Base-by-base conservation (phyloP, 2,329 filamentous ascomycete species). In the Ascochyta viciae-villosae region DNA sequence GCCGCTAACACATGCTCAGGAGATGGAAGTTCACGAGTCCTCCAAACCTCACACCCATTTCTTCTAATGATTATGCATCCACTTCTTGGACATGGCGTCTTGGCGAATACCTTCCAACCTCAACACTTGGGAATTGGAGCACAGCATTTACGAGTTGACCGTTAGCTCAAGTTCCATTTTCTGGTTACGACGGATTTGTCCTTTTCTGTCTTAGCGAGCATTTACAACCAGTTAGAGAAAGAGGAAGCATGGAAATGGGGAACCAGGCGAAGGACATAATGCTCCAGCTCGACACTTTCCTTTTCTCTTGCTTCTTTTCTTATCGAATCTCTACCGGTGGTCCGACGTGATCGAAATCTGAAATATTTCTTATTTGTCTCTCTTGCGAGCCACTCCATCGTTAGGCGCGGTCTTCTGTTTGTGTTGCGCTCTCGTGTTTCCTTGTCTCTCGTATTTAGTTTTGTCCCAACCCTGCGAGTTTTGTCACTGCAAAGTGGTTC, bases 31-130 rank as follows among this genome's bases (percentile, higher is more conserved):
- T 71, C 95, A 99, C 77, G 95, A 98, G 80, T 91, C 89, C 76
- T 98, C 95, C 65, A 99, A 98, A 82, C 93, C 97, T 73, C 97
- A 99, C 83, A 99, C 95, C 69, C 95, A 99, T 85, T 99, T 99
- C 85, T 98, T 99, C 84, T 99, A 86, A 94, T 70, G 74, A 77
- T 73, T 71, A 73, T 74, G 73, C 73, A 76, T 76, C 65, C 68
- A 71, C 63, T 68, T 69, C 67, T 63, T 73, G 70, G 74, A 73
- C 71, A 72, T 73, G 74, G 74, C 74, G 74, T 76, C 73, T 76
- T 74, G 74, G 74, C 73, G 74, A 76, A 74, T 63, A 69, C 60
- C 57, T 67, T 68, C 61, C 63, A 66, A 63, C 61, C 48, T 71
- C 70, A 65, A 66, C 66, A 64, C 58, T 68, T 71, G 65, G 68